Base-by-base conservation (phyloP, 2,329 filamentous ascomycete species). In the Plectosphaerella sp. region DNA sequence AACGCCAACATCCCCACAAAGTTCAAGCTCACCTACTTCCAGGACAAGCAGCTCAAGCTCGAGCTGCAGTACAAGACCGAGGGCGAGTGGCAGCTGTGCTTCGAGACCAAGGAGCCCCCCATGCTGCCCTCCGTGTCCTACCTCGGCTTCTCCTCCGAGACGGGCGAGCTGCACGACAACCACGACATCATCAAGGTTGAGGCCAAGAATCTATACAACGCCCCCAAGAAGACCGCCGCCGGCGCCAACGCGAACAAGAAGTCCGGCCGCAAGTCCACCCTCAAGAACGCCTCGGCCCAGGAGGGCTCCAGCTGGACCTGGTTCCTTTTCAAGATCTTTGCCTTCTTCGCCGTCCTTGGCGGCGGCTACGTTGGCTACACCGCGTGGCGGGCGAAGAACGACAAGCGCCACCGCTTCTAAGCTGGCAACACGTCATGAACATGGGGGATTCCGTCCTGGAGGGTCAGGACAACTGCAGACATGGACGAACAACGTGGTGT, bases 101-200 rank as follows among this genome's bases (percentile, higher is more conserved):
- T 99, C 74, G 86, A 89, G 64, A 82, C 82, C 18, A 78, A 78
- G 55, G 72, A 84, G 55, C 82, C 82, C 35, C 87, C 88, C 33
- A 86, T 89, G 62, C 87, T 99, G 59, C 94, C 94, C 51, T 77
- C 84, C 53, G 84, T 88, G 47, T 79, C 84, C 36, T 90, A 90
- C 68, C 82, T 90, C 24, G 87, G 86, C 53, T 90, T 90, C 73
- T 87, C 83, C 61, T 88, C 90, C 52, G 93, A 97, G 77, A 97
- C 94, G 15, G 94, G 94, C 65, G 93, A 99, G 76, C 83, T 99
- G 59, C 91, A 86, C 71, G 94, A 99, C 74, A 96, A 96, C 78
- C 93, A 97, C 78, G 94, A 99, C 73, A 95, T 99, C 70, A 84
- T 97, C 67, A 88, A 84, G 48, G 82, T 99, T 62, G 78, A 85